A percentile compares a stretch with the other conserved stretches of the same genome.
Conservation (phyloP, 371 early-diverging fungal species). For the Amoeboaphelidium occidentale region DNA sequence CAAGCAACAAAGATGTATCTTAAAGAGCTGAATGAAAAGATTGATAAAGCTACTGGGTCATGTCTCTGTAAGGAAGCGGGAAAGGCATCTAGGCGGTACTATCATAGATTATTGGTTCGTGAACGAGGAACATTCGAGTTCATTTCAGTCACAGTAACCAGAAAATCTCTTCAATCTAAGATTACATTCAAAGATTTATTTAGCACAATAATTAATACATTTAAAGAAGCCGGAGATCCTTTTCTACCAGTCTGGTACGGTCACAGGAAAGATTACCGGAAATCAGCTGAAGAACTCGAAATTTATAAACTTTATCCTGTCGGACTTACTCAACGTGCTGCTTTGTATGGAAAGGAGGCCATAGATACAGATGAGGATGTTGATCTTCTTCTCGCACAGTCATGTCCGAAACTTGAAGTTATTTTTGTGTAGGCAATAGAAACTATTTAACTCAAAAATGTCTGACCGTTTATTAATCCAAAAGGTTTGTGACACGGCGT, state of each 20-base stretch:
- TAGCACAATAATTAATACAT: not conserved
- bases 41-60: not conserved
- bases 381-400: too few species aligned
- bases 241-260: not conserved
- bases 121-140: not conserved
- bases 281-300: not conserved
- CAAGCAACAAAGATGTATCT: too few species aligned
- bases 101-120: not conserved
- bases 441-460: too few species aligned
- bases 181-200: not conserved
- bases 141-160: not conserved
- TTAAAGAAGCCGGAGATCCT: not conserved
- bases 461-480: too few species aligned
- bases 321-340: not conserved
- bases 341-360: not conserved
- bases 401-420: too few species aligned
- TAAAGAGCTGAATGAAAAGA: too few species aligned
- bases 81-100: not conserved
- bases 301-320: not conserved
- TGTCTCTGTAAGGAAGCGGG: not conserved
- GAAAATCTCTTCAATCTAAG: not conserved
- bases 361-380: not conserved
- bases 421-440: too few species aligned
- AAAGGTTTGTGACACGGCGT: too few species aligned
- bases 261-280: not conserved